phyloP scores from a whole-genome alignment of 73 alveolate genomes.

The Paramecium octaurelia region DNA sequence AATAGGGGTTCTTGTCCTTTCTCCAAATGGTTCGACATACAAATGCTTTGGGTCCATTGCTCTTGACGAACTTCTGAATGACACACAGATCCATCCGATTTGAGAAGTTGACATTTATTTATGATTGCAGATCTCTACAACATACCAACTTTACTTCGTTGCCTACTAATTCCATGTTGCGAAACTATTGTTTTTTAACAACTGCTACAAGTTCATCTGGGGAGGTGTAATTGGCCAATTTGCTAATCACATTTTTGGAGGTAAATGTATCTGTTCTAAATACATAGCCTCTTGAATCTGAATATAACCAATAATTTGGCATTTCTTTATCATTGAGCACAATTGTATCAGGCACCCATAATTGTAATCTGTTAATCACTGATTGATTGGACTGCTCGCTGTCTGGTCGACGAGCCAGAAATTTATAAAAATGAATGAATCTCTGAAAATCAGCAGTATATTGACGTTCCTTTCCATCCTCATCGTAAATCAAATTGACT shows the following conservation, averaged over 20 bases:
- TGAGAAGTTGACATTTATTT: neutral
- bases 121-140: slow-evolving; percentile 47
- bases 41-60: slow-evolving; percentile 95
- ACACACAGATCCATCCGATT: slow-evolving; percentile 64
- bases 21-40: slow-evolving; percentile 87
- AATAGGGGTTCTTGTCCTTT: slow-evolving; percentile 81
- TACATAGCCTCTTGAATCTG: slow-evolving; percentile 91
- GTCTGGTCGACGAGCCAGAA: slow-evolving; percentile 81
- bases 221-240: slow-evolving; percentile 75
- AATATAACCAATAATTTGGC: slow-evolving; percentile 89
- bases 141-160: slow-evolving; percentile 54
- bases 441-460: slow-evolving; percentile 13
- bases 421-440: slow-evolving; percentile 78
- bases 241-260: slow-evolving; percentile 70
- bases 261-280: slow-evolving; percentile 84
- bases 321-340: slow-evolving; percentile 85
- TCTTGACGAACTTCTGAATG: slow-evolving; percentile 85
- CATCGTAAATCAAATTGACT: slow-evolving; percentile 49
- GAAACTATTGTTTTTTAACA: slow-evolving; percentile 52
- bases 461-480: slow-evolving; percentile 39
- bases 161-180: slow-evolving; percentile 50
- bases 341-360: slow-evolving; percentile 93
- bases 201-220: slow-evolving; percentile 79
- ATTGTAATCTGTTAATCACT: slow-evolving; percentile 63
- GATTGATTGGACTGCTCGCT: slow-evolving; percentile 64